phyloP scores from a whole-genome alignment of 2,329 filamentous ascomycete genomes.

The Sarocladium strictum region DNA sequence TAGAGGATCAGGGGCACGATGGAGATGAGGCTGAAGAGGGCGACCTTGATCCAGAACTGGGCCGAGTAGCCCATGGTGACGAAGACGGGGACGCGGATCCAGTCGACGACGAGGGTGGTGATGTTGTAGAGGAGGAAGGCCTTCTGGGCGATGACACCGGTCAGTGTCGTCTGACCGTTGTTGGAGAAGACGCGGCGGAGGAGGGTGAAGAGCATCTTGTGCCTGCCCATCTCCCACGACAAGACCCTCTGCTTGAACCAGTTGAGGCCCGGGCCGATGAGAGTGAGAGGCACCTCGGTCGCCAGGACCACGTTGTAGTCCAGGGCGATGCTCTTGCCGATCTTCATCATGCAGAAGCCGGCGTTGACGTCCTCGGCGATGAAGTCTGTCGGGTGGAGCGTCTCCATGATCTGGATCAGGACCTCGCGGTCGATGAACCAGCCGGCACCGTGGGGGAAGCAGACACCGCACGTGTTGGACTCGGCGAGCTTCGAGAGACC shows the following conservation, averaged over 20 bases:
- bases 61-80: background rate
- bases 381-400: background rate
- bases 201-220: background rate
- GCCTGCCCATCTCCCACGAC: background rate
- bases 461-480: background rate
- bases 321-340: background rate
- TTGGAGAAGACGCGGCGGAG: background rate
- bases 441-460: background rate
- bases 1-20: background rate
- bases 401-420: background rate
- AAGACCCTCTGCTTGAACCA: background rate
- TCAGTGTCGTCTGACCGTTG: background rate
- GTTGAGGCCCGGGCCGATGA: background rate
- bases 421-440: background rate
- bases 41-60: background rate
- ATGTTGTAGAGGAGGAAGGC: background rate
- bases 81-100: background rate
- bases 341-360: background rate
- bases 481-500: background rate
- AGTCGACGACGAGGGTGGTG: background rate
- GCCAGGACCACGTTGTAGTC: background rate
- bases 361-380: slow-evolving; percentile 1
- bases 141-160: background rate
- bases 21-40: background rate
- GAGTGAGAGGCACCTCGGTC: background rate